These are phyloP conservation scores for Ampelomyces quisqualis DNA, from an alignment of 2,329 filamentous ascomycete species.

Conservation along the genomic window DNA sequence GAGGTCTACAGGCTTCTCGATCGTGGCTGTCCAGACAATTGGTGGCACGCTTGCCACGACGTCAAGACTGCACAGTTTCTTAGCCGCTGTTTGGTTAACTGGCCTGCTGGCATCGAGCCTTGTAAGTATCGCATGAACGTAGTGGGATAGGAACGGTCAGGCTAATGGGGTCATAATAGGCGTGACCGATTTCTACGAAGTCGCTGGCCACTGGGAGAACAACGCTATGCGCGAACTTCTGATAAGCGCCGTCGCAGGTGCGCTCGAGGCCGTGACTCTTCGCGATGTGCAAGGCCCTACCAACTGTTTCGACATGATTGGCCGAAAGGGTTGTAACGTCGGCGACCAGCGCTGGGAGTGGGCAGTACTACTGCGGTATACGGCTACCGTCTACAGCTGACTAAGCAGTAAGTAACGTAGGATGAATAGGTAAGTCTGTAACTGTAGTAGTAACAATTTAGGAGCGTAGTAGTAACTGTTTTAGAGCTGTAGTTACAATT, in stretches of 20 bases:
- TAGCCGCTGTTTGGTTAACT: neutral
- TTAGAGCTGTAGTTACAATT: too few species aligned
- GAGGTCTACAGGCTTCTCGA: neutral
- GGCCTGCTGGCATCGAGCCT: neutral
- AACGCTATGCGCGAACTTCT: neutral
- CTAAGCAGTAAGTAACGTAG: too few species aligned
- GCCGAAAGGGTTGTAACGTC: neutral
- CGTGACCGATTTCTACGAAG: neutral
- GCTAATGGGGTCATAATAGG: neutral
- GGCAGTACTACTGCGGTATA: too few species aligned
- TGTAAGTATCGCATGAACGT: neutral
- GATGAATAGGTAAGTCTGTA: too few species aligned
- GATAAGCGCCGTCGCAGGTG: neutral
- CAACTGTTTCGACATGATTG: neutral
- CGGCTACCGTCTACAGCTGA: too few species aligned
- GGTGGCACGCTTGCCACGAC: neutral
- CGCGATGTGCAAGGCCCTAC: neutral
- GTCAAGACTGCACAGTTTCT: neutral
- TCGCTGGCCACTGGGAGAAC: conserved; percentile 1
- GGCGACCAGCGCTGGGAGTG: too few species aligned
- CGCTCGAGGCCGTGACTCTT: conserved; percentile 1
- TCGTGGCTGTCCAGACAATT: neutral
- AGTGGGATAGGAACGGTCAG: neutral
- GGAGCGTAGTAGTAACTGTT: too few species aligned
- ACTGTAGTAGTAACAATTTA: too few species aligned